Percentiles rank a stretch among this genome's conserved stretches.
phyloP scores from a whole-genome alignment of 352 stramenopile genomes.

The Phytophthora gonapodyides region DNA sequence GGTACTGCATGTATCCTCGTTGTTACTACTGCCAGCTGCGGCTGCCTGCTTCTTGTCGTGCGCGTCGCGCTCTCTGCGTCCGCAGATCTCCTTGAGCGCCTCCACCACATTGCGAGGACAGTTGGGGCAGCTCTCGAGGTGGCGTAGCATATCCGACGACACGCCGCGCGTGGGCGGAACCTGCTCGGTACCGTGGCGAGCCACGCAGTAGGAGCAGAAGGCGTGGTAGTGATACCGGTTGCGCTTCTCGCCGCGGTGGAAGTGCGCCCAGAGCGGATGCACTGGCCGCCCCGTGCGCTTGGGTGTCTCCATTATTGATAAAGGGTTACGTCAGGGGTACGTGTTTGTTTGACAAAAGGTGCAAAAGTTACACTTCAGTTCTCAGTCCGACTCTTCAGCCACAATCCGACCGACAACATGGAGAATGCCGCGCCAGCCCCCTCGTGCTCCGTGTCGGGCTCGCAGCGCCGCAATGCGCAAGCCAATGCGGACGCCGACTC shows the following conservation, averaged over 20 bases:
- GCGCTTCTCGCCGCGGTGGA: conserved; percentile 84
- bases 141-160: conserved; percentile 80
- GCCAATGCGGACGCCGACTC: conserved; percentile 19
- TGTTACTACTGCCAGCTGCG: not conserved
- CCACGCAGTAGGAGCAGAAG: conserved; percentile 82
- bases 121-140: conserved; percentile 73
- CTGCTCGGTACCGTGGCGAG: conserved; percentile 53
- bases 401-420: conserved; percentile 28
- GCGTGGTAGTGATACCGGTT: conserved; percentile 88
- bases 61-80: conserved; percentile 42
- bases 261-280: conserved; percentile 82
- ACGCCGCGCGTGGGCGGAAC: conserved; percentile 76
- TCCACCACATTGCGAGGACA: conserved; percentile 71
- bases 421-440: conserved; percentile 38
- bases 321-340: not conserved
- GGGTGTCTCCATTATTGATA: conserved; percentile 21
- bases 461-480: conserved; percentile 30
- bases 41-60: conserved; percentile 29
- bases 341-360: not conserved
- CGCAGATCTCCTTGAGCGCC: conserved; percentile 62
- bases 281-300: conserved; percentile 76
- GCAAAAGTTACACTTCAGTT: not conserved
- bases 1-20: not conserved
- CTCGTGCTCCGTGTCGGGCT: conserved; percentile 46
- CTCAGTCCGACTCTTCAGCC: conserved; percentile 20